phyloP scores from a whole-genome alignment of 306 rosid genomes.

The Mimosa pudica region DNA sequence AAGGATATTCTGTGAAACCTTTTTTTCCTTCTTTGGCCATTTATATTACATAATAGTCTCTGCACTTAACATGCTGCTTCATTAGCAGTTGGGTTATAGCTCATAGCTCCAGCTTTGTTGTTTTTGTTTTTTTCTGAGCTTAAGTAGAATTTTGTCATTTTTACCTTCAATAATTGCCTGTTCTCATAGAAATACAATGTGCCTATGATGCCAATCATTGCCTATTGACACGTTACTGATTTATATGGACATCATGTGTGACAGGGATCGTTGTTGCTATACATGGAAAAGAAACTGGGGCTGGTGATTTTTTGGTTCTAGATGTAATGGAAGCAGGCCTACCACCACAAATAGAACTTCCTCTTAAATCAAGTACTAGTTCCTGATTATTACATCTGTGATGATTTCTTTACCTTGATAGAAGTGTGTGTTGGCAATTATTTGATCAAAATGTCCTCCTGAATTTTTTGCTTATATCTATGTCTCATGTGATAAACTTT shows the following conservation, averaged over 20 bases:
- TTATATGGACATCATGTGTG: conserved; percentile 36
- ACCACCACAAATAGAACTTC: conserved; percentile 78
- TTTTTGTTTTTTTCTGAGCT: conserved; percentile 20
- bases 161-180: conserved; percentile 7
- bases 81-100: background rate
- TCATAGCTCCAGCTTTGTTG: conserved; percentile 16
- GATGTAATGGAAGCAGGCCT: conserved; percentile 94
- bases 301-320: conserved; percentile 75
- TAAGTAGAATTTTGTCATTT: conserved; percentile 17
- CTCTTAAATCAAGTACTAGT: conserved; percentile 67
- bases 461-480: background rate
- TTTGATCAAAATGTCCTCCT: conserved; percentile 5
- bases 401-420: conserved; percentile 25
- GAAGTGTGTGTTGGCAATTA: background rate
- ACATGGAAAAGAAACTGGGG: conserved; percentile 72
- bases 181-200: conserved; percentile 27
- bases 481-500: conserved; percentile 17
- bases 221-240: conserved; percentile 27
- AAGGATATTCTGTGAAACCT: background rate
- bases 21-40: background rate
- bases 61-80: background rate
- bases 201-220: conserved; percentile 3
- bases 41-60: background rate
- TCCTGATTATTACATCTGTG: conserved; percentile 29
- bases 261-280: conserved; percentile 78